Conservation (phyloP, 2,329 filamentous ascomycete genomes). For the Scedosporium aurantiacum region DNA sequence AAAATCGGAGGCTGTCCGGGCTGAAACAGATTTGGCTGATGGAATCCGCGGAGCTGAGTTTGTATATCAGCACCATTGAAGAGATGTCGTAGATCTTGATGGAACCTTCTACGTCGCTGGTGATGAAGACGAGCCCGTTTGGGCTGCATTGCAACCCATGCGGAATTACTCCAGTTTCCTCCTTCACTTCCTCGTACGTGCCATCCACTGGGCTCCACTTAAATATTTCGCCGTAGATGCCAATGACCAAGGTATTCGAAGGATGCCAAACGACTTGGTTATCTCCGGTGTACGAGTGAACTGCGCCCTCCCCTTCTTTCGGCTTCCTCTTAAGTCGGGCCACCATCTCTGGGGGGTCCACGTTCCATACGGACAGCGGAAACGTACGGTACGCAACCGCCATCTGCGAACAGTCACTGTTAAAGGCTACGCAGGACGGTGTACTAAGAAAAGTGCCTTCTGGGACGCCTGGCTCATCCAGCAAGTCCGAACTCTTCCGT, state of each 20-base stretch:
- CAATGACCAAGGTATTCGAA: not conserved
- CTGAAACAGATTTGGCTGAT: not conserved
- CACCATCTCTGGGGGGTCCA: not conserved
- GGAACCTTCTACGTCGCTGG: not conserved
- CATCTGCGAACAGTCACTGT: not conserved
- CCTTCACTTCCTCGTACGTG: not conserved
- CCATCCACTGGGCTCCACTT: not conserved
- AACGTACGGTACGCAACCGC: not conserved
- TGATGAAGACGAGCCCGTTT: not conserved
- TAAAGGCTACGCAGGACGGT: not conserved
- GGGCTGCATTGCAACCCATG: not conserved
- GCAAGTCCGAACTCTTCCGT: not conserved
- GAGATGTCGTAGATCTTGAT: not conserved
- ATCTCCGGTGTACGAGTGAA: not conserved
- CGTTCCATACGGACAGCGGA: not conserved
- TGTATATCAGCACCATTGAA: not conserved
- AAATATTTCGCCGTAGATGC: not conserved
- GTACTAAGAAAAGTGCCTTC: not conserved
- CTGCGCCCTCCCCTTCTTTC: not conserved
- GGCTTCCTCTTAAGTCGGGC: not conserved
- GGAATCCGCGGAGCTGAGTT: not conserved
- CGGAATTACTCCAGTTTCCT: not conserved
- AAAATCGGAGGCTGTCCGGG: not conserved
- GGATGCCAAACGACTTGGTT: not conserved
- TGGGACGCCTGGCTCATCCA: not conserved